A percentile compares a stretch with the other conserved stretches of the same genome.
Conservation (phyloP, 2,329 filamentous ascomycete genomes). For the Aspergillus chevalieri region DNA sequence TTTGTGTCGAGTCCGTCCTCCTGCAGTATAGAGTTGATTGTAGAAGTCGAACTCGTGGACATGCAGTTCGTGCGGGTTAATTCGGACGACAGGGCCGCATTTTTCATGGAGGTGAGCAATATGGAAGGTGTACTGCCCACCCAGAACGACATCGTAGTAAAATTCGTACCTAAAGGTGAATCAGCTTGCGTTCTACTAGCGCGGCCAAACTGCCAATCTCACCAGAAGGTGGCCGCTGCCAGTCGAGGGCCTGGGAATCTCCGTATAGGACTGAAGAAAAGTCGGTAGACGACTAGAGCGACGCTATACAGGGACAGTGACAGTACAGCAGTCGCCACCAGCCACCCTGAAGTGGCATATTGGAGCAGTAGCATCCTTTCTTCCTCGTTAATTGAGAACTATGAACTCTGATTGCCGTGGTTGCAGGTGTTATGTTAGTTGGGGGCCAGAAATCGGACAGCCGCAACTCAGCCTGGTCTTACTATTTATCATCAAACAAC, state of each 20-base stretch:
- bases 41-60: slow-evolving; percentile 30
- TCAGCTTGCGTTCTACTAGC: too few species aligned
- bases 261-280: not conserved
- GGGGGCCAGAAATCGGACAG: too few species aligned
- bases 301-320: slow-evolving; percentile 8
- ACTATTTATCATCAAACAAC: too few species aligned
- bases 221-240: not conserved
- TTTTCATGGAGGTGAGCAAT: slow-evolving; percentile 20
- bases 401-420: too few species aligned
- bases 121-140: not conserved
- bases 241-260: not conserved
- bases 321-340: too few species aligned
- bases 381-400: too few species aligned
- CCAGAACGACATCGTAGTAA: not conserved
- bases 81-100: slow-evolving; percentile 33
- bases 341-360: too few species aligned
- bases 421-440: too few species aligned
- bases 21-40: slow-evolving; percentile 26
- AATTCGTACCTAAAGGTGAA: not conserved
- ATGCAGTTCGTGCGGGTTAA: slow-evolving; percentile 32
- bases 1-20: slow-evolving; percentile 14
- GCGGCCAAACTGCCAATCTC: too few species aligned
- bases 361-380: too few species aligned
- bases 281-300: not conserved
- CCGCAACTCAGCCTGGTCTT: too few species aligned